A percentile compares a stretch with the other conserved stretches of the same genome.
phyloP scores from a whole-genome alignment of 1,284 basidiomycete species.

The Kwoniella shivajii region DNA sequence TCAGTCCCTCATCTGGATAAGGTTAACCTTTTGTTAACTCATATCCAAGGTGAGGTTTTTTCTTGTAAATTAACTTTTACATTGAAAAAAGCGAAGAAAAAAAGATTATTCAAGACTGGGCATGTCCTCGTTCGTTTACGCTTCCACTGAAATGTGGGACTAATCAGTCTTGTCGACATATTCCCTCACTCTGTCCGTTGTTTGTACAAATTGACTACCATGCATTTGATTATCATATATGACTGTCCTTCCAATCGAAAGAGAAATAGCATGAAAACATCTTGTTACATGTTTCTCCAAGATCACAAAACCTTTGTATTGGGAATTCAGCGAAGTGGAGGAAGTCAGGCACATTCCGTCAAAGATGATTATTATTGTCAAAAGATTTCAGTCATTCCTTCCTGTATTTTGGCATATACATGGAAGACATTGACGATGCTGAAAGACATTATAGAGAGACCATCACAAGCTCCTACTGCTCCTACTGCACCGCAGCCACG shows the following conservation, averaged over 20 bases:
- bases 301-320: too few species aligned
- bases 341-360: too few species aligned
- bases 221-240: conserved; percentile 3
- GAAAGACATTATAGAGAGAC: conserved; percentile 37
- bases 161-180: conserved; percentile 46
- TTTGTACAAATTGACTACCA: neutral
- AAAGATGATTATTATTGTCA: too few species aligned
- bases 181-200: neutral
- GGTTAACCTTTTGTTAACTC: conserved; percentile 36
- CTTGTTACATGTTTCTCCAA: too few species aligned
- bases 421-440: conserved; percentile 23
- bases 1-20: conserved; percentile 43
- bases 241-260: too few species aligned
- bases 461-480: conserved; percentile 10
- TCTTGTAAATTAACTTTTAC: conserved; percentile 9
- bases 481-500: conserved; percentile 12
- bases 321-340: too few species aligned
- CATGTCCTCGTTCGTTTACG: conserved; percentile 40
- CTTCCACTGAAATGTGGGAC: conserved; percentile 43
- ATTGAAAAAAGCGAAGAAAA: conserved; percentile 33
- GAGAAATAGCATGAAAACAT: too few species aligned
- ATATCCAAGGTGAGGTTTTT: conserved; percentile 34
- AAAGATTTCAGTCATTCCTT: too few species aligned
- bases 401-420: too few species aligned
- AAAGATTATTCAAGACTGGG: conserved; percentile 41